Percentiles rank a stretch among this genome's conserved stretches.
phyloP scores from a whole-genome alignment of 306 rosid genomes.

The Quercus wislizeni region DNA sequence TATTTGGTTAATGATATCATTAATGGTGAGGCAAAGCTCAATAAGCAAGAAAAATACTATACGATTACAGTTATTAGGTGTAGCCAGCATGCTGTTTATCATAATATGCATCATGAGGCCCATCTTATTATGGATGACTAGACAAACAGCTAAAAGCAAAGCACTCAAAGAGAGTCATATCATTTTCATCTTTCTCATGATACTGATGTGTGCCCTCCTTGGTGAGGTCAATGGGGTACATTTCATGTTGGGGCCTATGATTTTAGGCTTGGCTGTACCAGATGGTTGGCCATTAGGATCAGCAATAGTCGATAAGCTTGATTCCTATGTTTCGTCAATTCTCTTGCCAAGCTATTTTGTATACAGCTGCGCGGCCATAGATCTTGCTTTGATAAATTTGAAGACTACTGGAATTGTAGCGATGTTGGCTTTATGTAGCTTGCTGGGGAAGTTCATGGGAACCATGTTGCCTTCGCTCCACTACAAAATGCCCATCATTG shows the following conservation, averaged over 20 bases:
- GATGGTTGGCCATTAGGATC: conserved; percentile 65
- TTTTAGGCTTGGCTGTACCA: conserved; percentile 57
- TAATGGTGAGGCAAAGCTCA: neutral
- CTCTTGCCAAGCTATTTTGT: conserved; percentile 50
- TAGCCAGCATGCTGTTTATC: conserved; percentile 10
- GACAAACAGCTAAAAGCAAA: conserved; percentile 21
- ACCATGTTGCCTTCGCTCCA: conserved; percentile 53
- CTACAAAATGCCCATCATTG: conserved; percentile 36
- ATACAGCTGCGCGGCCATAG: conserved; percentile 25
- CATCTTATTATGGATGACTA: conserved; percentile 42
- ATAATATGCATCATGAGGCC: conserved; percentile 28
- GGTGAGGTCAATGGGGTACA: conserved; percentile 48
- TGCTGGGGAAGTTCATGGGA: conserved; percentile 43
- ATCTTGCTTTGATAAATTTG: neutral
- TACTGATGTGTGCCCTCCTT: conserved; percentile 28
- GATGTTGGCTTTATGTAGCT: conserved; percentile 29
- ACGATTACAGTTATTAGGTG: neutral
- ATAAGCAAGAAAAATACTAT: neutral
- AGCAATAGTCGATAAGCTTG: conserved; percentile 52
- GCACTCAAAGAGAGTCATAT: conserved; percentile 30
- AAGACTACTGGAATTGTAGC: conserved; percentile 13
- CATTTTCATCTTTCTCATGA: conserved; percentile 29
- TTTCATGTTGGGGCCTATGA: conserved; percentile 40
- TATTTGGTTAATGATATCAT: accelerated
- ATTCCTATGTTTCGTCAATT: conserved; percentile 18